Evolutionary conservation across 1,139 yeast genomes (phyloP), one percentile per base, ranked within the genome.

Genomic region (Lipomyces yarrowii): DNA sequence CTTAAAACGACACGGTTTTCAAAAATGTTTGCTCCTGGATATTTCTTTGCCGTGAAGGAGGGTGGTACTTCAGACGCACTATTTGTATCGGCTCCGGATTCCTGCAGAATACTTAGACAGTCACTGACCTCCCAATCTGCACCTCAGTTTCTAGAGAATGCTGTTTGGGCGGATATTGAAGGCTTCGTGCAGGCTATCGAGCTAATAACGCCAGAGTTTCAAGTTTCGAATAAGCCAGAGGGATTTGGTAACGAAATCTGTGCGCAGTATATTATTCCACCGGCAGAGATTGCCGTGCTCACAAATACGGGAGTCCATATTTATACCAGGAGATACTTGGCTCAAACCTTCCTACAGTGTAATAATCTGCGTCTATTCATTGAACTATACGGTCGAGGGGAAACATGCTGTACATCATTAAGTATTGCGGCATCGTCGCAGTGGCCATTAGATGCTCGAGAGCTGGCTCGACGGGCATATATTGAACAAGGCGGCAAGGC

Each of bases 171-270:
- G 62, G 87, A 84, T 56, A 83, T 86, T 23, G 85, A 86, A 65
- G 86, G 87, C 1, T 80, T 81, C n/a, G 87, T 91, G 48, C 93
- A 88, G 73, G 91, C 89, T 64, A 87, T 92, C 70, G 84, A 87
- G 46, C 89, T 88, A 69, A 76, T 91, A 61, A 85, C 91, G 0
- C 87, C 91, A 23, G 80, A 87, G 1, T 87, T 88, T 82, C 86
- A 86, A 74, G 91, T 96, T 0, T 84, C 93, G 0, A 78, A 84
- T 56, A 84, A 84, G 59, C 96, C 96, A 18, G 86, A 82, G 72
- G 97, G 97, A 0, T 91, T 88, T 75, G 85, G 92, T 4, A 93
- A 93, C 75, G 87, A 87, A 69, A 86, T 90, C 74, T 96, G 97
- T 1, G 87, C 93, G 30, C 98, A 93, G 75, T 93, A 91, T 74